A percentile compares a stretch with the other conserved stretches of the same genome.
phyloP scores from a whole-genome alignment of 140 eudicot genomes.

The Erigeron philadelphicus region DNA sequence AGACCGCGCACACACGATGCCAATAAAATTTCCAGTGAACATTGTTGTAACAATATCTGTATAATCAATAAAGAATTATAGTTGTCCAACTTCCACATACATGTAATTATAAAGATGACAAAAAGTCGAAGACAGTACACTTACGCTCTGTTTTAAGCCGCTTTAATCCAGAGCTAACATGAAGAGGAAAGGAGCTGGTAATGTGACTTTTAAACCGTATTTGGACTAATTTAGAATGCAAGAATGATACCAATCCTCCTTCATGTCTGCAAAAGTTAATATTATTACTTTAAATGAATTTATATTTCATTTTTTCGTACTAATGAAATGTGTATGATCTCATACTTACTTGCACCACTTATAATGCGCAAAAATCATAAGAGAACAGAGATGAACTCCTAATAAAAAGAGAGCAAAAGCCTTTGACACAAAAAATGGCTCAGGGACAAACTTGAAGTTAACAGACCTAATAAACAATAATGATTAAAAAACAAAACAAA shows the following conservation, averaged over 20 bases:
- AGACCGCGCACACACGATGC: slow-evolving; percentile 87
- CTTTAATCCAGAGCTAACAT: slow-evolving; percentile 28
- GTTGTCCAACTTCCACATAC: slow-evolving; percentile 11
- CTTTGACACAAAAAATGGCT: slow-evolving; percentile 62
- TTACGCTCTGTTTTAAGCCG: slow-evolving; percentile 55
- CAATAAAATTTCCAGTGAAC: slow-evolving; percentile 91
- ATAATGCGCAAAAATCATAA: slow-evolving; percentile 59
- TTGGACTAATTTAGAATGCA: slow-evolving; percentile 43
- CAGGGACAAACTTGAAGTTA: slow-evolving; percentile 94
- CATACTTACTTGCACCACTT: slow-evolving; percentile 91
- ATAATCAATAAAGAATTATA: neutral
- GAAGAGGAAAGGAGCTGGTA: slow-evolving; percentile 36
- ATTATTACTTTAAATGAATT: neutral
- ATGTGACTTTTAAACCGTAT: slow-evolving; percentile 37
- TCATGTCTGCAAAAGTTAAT: slow-evolving; percentile 53
- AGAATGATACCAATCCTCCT: slow-evolving; percentile 63
- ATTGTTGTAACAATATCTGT: slow-evolving; percentile 68
- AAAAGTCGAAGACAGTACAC: slow-evolving; percentile 12
- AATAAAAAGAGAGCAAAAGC: slow-evolving; percentile 61
- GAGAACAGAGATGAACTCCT: slow-evolving; percentile 57
- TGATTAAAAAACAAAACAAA: neutral
- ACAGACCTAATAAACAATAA: slow-evolving; percentile 66
- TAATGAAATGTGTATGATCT: slow-evolving; percentile 5
- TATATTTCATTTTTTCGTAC: neutral
- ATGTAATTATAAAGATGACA: slow-evolving; percentile 7